phyloP scores from a whole-genome alignment of 441 rosid genomes.

The Pelargonium fulgidum region DNA sequence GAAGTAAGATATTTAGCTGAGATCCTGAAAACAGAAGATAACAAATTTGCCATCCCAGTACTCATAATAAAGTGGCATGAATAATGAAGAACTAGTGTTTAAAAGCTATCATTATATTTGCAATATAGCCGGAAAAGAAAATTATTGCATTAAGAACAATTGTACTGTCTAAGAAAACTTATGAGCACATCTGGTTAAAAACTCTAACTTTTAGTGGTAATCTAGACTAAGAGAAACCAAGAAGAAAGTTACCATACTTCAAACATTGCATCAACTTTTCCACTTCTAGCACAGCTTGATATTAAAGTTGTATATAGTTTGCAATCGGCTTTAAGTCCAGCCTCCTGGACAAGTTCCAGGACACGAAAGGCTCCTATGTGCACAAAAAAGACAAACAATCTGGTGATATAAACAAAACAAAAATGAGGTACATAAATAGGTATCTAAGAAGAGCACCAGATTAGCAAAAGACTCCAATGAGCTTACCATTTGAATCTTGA shows the following conservation, averaged over 20 bases:
- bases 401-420: background rate
- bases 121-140: background rate
- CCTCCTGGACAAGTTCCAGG: conserved; percentile 56
- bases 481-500: conserved; percentile 64
- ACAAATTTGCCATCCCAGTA: background rate
- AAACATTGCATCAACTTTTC: conserved; percentile 93
- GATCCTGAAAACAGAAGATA: background rate
- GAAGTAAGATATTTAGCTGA: background rate
- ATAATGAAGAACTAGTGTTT: background rate
- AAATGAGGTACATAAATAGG: background rate
- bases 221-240: conserved; percentile 21
- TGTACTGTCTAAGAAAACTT: background rate
- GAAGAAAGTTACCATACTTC: conserved; percentile 48
- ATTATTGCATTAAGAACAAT: background rate
- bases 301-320: conserved; percentile 86
- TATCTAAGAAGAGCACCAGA: conserved; percentile 2
- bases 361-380: conserved; percentile 68
- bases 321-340: conserved; percentile 67
- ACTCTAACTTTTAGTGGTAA: background rate
- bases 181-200: background rate
- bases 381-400: conserved; percentile 22
- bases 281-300: conserved; percentile 85
- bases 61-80: background rate
- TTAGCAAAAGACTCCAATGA: conserved; percentile 9
- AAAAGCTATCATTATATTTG: background rate